These are phyloP conservation scores for Aspergillus intermedius DNA, from an alignment of 2,329 filamentous ascomycete species.

Conservation along the genomic window DNA sequence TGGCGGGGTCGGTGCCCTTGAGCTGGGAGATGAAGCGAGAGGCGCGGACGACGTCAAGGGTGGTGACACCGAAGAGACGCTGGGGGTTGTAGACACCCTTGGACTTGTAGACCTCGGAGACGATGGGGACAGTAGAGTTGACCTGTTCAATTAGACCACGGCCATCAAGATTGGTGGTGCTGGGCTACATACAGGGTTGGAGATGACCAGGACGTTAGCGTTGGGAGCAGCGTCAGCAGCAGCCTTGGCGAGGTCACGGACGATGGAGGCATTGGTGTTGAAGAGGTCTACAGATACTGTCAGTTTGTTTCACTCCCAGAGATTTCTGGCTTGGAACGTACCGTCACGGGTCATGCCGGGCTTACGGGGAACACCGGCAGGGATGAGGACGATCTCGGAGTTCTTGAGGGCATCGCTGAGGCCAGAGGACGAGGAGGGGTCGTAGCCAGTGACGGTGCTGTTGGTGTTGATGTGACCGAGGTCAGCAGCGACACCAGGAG, in stretches of 20 bases:
- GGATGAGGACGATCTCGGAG: constrained; percentile 92
- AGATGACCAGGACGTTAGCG: constrained; percentile 94
- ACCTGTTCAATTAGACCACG: constrained; percentile 44
- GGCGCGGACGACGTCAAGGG: constrained; percentile 95
- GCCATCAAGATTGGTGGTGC: not conserved
- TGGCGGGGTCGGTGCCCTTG: constrained; percentile 81
- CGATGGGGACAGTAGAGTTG: constrained; percentile 99
- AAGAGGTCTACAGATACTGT: constrained; percentile 64
- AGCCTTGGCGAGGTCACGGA: constrained; percentile 95
- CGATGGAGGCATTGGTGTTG: constrained; percentile 99
- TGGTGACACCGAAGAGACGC: constrained; percentile 98
- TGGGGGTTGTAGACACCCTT: constrained; percentile 97
- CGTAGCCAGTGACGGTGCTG: constrained; percentile 86
- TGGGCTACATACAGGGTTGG: constrained; percentile 67
- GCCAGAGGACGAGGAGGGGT: constrained; percentile 61
- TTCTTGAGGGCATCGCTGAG: constrained; percentile 75
- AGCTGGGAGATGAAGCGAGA: constrained; percentile 95
- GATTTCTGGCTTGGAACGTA: constrained; percentile 30
- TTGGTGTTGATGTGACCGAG: constrained; percentile 99
- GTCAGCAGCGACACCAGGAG: constrained; percentile 94
- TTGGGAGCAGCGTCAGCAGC: constrained; percentile 80
- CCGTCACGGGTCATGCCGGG: constrained; percentile 98
- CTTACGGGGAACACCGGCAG: constrained; percentile 97
- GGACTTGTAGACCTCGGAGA: constrained; percentile 93
- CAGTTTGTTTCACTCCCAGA: not conserved